Conservation (phyloP, 2,329 filamentous ascomycete genomes). For the Aspergillus niger region DNA sequence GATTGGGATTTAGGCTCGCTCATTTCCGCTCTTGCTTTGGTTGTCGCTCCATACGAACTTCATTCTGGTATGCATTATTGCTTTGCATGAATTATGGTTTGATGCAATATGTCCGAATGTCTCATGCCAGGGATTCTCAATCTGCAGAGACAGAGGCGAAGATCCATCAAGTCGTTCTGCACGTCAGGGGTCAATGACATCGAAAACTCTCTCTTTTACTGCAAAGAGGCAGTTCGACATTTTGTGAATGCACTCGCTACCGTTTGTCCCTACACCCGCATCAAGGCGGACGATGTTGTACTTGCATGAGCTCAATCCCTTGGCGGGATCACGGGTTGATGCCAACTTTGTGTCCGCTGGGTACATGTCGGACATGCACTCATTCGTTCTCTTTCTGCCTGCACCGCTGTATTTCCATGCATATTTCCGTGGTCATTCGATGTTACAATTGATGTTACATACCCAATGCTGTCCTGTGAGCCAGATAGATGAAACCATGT, state of each 20-base stretch:
- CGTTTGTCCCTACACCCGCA: neutral
- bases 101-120: too few relatives aligned
- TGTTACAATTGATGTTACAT: slow-evolving; percentile 17
- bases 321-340: neutral
- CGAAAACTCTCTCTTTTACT: too few relatives aligned
- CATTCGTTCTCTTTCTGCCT: neutral
- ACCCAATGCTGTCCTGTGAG: slow-evolving; percentile 12
- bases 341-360: neutral
- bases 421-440: neutral
- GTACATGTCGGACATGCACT: slow-evolving; percentile 7
- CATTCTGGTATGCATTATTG: too few relatives aligned
- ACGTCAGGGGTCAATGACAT: too few relatives aligned
- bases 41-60: neutral
- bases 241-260: too few relatives aligned
- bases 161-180: too few relatives aligned
- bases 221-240: too few relatives aligned
- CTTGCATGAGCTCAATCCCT: neutral
- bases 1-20: slow-evolving; percentile 12
- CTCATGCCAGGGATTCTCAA: too few relatives aligned
- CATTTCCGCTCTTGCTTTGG: slow-evolving; percentile 3
- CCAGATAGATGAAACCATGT: slow-evolving; percentile 6
- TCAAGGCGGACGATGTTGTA: neutral
- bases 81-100: too few relatives aligned
- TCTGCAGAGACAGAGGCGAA: too few relatives aligned
- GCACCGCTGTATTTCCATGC: neutral